These are phyloP conservation scores for Chara braunii DNA, from an alignment of 139 green algal genomes.

Conservation along the genomic window DNA sequence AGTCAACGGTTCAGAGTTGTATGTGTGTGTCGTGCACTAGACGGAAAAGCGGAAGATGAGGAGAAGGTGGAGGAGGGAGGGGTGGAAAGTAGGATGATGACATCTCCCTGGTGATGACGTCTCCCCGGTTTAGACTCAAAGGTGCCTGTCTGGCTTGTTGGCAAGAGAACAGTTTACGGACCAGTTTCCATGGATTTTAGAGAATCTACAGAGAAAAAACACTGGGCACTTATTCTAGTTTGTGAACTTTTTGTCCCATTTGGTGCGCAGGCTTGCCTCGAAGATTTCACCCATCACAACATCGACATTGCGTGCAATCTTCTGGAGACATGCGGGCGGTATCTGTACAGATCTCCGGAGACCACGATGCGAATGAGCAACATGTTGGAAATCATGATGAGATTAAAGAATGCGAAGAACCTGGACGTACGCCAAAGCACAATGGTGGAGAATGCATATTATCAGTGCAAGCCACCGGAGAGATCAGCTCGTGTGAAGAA, in stretches of 20 bases:
- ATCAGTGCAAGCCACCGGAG: constrained; percentile 41
- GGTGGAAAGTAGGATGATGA: no score
- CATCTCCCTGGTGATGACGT: no score
- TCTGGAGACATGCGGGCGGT: constrained; percentile 78
- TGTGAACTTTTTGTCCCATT: not conserved
- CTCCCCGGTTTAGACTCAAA: no score
- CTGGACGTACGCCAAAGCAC: constrained; percentile 68
- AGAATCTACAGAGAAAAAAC: no score
- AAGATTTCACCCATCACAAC: constrained; percentile 81
- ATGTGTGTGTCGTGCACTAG: no score
- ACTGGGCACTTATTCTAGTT: no score
- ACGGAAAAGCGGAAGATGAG: no score
- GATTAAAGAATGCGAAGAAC: constrained; percentile 72
- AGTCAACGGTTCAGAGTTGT: no score
- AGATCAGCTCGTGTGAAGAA: constrained; percentile 33
- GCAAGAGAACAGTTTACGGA: no score
- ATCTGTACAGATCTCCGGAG: constrained; percentile 53
- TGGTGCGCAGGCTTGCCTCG: constrained; percentile 49
- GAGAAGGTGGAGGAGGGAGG: no score
- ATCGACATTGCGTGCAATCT: constrained; percentile 76
- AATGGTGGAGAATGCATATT: constrained; percentile 81
- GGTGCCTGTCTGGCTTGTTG: no score
- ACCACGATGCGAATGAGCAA: constrained; percentile 42
- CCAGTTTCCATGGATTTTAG: no score
- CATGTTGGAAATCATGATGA: constrained; percentile 50